Conservation (phyloP, 148 eudicot species). For the Camellia granthamiana region DNA sequence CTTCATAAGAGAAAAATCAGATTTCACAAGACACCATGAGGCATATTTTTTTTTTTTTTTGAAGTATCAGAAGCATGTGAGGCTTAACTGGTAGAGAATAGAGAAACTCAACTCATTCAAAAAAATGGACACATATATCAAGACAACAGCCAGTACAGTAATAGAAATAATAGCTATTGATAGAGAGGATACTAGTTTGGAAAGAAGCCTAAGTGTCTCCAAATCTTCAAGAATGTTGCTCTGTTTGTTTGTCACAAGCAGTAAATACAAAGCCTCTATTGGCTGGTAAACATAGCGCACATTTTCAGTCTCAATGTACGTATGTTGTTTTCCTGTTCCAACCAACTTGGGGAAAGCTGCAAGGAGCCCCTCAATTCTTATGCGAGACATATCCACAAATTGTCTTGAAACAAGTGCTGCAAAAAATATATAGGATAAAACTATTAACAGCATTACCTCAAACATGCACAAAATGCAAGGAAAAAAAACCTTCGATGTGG, state of each 20-base stretch:
- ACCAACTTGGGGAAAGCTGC: constrained; percentile 94
- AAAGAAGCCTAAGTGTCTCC: constrained; percentile 91
- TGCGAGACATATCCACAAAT: constrained; percentile 88
- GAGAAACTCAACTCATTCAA: background rate
- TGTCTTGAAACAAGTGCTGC: constrained; percentile 92
- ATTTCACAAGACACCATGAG: background rate
- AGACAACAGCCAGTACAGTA: background rate
- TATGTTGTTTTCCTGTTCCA: constrained; percentile 95
- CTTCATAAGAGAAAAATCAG: background rate
- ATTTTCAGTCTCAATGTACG: constrained; percentile 92
- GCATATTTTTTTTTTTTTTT: background rate
- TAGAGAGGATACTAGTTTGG: constrained; percentile 76
- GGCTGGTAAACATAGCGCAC: constrained; percentile 99
- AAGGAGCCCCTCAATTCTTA: constrained; percentile 83
- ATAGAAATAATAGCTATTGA: background rate
- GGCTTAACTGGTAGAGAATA: background rate
- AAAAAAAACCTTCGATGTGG: background rate
- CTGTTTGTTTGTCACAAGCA: constrained; percentile 90
- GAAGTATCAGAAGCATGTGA: background rate
- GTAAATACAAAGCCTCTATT: constrained; percentile 72
- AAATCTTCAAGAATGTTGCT: constrained; percentile 97
- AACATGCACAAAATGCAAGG: background rate
- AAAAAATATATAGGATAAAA: background rate
- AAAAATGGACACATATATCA: background rate
- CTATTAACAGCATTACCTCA: background rate